Base-by-base conservation (phyloP, 768 basidiomycete species). In the Boletus sp. region DNA sequence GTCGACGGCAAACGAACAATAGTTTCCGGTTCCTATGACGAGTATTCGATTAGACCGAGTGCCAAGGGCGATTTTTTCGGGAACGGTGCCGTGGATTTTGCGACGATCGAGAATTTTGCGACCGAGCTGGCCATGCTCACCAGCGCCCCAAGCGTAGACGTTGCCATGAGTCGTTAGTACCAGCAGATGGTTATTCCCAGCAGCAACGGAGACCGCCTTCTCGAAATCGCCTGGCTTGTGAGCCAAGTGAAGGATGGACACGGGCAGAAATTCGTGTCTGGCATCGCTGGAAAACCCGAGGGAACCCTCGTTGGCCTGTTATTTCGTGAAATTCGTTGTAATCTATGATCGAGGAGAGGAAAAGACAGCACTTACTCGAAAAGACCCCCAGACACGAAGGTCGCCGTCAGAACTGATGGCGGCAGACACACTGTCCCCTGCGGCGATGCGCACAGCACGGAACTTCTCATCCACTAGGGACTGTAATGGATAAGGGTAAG, bases 1-100 rank as follows among this genome's bases (percentile, higher is more conserved):
- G 69, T 94, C 89, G 55, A 98, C 85, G 3, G 94, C 95, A 66
- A 97, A 98, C 0, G 93, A 95, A 66, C 92, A 89, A 72, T 86
- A 91, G 50, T 81, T 80, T 7, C 96, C 95, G 0, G 93, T 83
- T 5, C 93, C 93, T 58, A 98, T 76, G 41, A 74, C 75, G 12
- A 87, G 85, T 45, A 85, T 84, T 56, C 85, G 82, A 54, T 86
- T 82, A 29, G 76, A 69, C n/a, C 87, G 83, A 28, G 69, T 74
- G 18, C 87, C 86, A n/a, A 98, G 80, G 2, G 83, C 81, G 40
- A 98, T 82, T 64, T 88, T 89, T 68, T 95, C 92, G 1, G 96
- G 95, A 14, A 85, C 83, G 2, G 95, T 92, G 36, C 92, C 94
- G 60, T 93, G 87, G 45, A 93, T 87, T 74, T 92, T 91, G 50